Conservation (phyloP, 306 rosid species). For the Dalbergia cochinchinensis region DNA sequence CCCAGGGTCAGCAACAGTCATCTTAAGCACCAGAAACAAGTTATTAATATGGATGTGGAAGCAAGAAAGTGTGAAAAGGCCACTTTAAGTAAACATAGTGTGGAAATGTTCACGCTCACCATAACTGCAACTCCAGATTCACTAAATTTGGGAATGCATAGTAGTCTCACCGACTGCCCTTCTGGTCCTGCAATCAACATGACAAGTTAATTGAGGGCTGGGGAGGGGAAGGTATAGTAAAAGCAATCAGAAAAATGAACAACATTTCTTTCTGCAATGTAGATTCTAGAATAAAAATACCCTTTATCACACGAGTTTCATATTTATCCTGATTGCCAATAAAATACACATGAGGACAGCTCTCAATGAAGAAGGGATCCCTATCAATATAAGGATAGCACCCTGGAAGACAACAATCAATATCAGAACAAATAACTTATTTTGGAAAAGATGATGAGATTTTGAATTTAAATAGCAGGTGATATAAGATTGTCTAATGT, state of each 20-base stretch:
- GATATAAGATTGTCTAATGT: slow-evolving; percentile 28
- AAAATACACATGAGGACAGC: slow-evolving; percentile 94
- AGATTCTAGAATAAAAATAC: slow-evolving; percentile 56
- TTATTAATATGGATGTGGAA: not conserved
- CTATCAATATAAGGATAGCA: slow-evolving; percentile 89
- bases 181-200: slow-evolving; percentile 71
- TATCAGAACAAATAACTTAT: slow-evolving; percentile 17
- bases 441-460: not conserved
- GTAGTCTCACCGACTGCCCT: slow-evolving; percentile 89
- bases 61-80: slow-evolving; percentile 3
- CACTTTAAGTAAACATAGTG: slow-evolving; percentile 4
- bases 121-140: slow-evolving; percentile 86
- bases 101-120: slow-evolving; percentile 60
- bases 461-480: slow-evolving; percentile 14
- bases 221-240: slow-evolving; percentile 36
- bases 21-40: slow-evolving; percentile 18
- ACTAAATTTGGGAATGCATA: slow-evolving; percentile 82
- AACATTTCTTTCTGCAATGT: slow-evolving; percentile 6
- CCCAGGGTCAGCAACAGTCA: not conserved
- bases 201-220: slow-evolving; percentile 20
- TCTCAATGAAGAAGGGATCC: slow-evolving; percentile 91
- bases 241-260: slow-evolving; percentile 24
- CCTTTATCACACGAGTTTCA: slow-evolving; percentile 72
- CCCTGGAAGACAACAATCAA: slow-evolving; percentile 62
- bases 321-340: slow-evolving; percentile 89